Evolutionary conservation across 1,139 yeast species (phyloP).

Genomic region (Geotrichum siamense): DNA sequence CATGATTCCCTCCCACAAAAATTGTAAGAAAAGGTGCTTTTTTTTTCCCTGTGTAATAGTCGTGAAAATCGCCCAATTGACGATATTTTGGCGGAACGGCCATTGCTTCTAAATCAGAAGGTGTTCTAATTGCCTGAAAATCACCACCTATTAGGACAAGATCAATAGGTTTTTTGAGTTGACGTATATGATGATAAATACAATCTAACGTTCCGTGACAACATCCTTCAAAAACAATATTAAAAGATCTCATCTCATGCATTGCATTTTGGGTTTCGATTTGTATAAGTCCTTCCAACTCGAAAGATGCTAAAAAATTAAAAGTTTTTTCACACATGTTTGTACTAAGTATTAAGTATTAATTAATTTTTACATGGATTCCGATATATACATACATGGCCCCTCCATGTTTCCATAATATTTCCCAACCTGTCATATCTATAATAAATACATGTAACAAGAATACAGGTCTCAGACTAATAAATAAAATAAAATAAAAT

Average conservation of each 20-base stretch:
- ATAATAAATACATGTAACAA: too few species aligned
- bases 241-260: slow-evolving; percentile 13
- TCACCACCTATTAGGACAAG: slow-evolving; percentile 84
- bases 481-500: too few species aligned
- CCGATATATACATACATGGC: too few species aligned
- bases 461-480: too few species aligned
- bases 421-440: too few species aligned
- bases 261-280: too few species aligned
- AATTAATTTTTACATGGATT: too few species aligned
- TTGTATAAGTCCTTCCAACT: too few species aligned
- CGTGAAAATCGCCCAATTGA: slow-evolving; percentile 67
- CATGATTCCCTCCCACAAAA: slow-evolving; percentile 95
- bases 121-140: slow-evolving; percentile 61
- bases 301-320: too few species aligned
- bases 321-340: too few species aligned
- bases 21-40: slow-evolving; percentile 71
- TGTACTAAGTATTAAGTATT: too few species aligned
- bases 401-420: too few species aligned
- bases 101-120: slow-evolving; percentile 58
- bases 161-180: slow-evolving; percentile 42
- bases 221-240: slow-evolving; percentile 81
- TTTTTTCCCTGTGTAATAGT: slow-evolving; percentile 55
- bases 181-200: slow-evolving; percentile 44
- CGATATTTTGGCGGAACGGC: slow-evolving; percentile 49
- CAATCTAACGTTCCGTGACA: slow-evolving; percentile 75